Percentiles rank a stretch among this genome's conserved stretches.
Conservation (phyloP, 352 stramenopile genomes). For the Globisporangium iwayamae region DNA sequence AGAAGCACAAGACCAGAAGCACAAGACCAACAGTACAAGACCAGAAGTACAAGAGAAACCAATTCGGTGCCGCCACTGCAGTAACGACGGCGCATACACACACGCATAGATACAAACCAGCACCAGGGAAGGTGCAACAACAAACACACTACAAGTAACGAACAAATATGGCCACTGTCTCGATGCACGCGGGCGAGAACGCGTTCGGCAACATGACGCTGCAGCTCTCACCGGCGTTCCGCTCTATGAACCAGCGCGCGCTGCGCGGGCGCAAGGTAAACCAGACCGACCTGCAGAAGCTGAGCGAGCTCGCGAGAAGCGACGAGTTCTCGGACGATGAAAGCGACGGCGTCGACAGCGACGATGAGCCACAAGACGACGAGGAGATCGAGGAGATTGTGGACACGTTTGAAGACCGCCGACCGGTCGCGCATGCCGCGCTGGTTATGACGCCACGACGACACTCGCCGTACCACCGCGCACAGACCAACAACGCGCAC, state of each 20-base stretch:
- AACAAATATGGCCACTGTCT: conserved; percentile 49
- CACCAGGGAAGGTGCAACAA: too few relatives aligned
- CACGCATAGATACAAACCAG: too few relatives aligned
- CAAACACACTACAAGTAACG: not conserved
- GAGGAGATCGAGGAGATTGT: conserved; percentile 15
- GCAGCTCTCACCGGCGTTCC: conserved; percentile 57
- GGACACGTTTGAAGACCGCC: conserved; percentile 17
- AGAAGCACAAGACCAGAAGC: too few relatives aligned
- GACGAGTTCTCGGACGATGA: conserved; percentile 83
- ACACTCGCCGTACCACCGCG: conserved; percentile 27
- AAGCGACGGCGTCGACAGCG: conserved; percentile 65
- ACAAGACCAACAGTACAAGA: too few relatives aligned
- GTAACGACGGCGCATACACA: not conserved
- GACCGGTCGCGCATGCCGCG: not conserved
- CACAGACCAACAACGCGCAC: conserved; percentile 43
- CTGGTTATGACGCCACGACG: conserved; percentile 13
- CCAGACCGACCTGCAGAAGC: conserved; percentile 44
- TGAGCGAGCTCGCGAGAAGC: conserved; percentile 65
- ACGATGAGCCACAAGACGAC: conserved; percentile 39
- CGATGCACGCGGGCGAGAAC: conserved; percentile 45
- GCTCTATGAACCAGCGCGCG: conserved; percentile 38
- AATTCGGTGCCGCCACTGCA: too few relatives aligned
- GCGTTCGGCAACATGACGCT: conserved; percentile 45
- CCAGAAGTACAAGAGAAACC: not conserved
- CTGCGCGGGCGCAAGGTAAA: conserved; percentile 25